phyloP scores from a whole-genome alignment of 768 basidiomycete genomes.

The Zangia roseola region DNA sequence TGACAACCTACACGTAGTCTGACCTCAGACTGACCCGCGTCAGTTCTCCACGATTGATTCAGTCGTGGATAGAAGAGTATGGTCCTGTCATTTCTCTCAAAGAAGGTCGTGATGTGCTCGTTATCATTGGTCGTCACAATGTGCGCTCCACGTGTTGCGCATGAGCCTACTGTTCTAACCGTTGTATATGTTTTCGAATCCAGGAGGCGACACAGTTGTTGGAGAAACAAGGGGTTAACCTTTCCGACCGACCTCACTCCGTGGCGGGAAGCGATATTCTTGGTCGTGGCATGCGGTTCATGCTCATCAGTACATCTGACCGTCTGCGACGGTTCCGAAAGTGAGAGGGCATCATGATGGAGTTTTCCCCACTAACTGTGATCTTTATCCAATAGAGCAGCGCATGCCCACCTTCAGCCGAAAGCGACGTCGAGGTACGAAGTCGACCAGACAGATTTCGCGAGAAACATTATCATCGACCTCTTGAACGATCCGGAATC shows the following conservation, averaged over 20 bases:
- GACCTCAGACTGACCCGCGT: not conserved
- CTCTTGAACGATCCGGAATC: slow-evolving; percentile 24
- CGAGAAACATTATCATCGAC: slow-evolving; percentile 21
- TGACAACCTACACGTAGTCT: not conserved
- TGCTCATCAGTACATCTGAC: slow-evolving; percentile 53
- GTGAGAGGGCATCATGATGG: slow-evolving; percentile 22
- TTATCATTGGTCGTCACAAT: slow-evolving; percentile 26
- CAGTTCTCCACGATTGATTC: slow-evolving; percentile 18
- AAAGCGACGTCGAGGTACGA: slow-evolving; percentile 45
- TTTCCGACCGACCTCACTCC: slow-evolving; percentile 51
- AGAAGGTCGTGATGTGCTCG: slow-evolving; percentile 26
- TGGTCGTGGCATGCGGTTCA: slow-evolving; percentile 56
- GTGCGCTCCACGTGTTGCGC: not conserved
- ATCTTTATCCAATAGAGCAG: slow-evolving; percentile 34
- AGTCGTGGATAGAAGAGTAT: slow-evolving; percentile 27
- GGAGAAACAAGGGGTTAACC: slow-evolving; percentile 55
- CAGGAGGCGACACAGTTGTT: slow-evolving; percentile 51
- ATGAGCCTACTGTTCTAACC: no score
- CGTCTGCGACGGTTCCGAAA: slow-evolving; percentile 57
- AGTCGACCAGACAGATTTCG: slow-evolving; percentile 43
- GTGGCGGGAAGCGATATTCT: slow-evolving; percentile 58
- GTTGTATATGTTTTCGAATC: no score
- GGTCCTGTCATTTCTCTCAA: slow-evolving; percentile 26
- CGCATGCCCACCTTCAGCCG: slow-evolving; percentile 54
- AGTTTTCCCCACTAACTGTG: not conserved